Base-by-base conservation (phyloP, 768 basidiomycete genomes). In the Russula vinacea region DNA sequence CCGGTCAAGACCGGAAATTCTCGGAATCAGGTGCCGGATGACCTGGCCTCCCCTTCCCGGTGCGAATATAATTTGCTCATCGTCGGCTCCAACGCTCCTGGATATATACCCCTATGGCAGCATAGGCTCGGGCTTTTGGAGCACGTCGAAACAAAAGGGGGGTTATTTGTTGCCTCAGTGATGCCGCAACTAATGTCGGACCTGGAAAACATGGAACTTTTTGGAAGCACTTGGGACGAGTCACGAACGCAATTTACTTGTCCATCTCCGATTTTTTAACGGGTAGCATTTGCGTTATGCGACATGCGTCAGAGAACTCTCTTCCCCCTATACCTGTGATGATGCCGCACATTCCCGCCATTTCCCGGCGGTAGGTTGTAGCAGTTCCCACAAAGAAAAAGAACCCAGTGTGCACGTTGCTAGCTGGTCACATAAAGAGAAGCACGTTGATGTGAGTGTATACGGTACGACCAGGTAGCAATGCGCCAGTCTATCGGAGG, bases 161-260 rank as follows among this genome's bases (percentile, higher is more conserved):
- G 22, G 22, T 3, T 24, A 44, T 52, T 54, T 14, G 45, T 55
- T 64, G n/a, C 37, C 52, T 22, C 45, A 33, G 39, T 42, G 52
- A 60, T 39, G 26, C 37, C 24, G 40, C 29, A 59, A 54, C 59
- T 54, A 60, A 55, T 24, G 37, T 59, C 62, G 62, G 62, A 64
- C 63, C 55, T 60, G 26, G 2, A 49, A 53, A 37, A 19, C 6
- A 17, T 44, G 33, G 33, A 29, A 26, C 42, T 4, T 5, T 52
- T 49, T 35, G 33, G 37, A 19, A 6, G 7, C 22, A 16, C 13
- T 19, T 19, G 14, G 24, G 24, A 5, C 6, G 35, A 44, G 44
- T n/a, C 11, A 14, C 37, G 26, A 54, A 47, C 42, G 53, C 60
- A 62, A 45, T 55, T 64, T 49, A 24, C 5, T 40, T 16, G 37